Evolutionary conservation across 2,329 filamentous ascomycete genomes (phyloP).

Genomic region (Diaporthe destruens): DNA sequence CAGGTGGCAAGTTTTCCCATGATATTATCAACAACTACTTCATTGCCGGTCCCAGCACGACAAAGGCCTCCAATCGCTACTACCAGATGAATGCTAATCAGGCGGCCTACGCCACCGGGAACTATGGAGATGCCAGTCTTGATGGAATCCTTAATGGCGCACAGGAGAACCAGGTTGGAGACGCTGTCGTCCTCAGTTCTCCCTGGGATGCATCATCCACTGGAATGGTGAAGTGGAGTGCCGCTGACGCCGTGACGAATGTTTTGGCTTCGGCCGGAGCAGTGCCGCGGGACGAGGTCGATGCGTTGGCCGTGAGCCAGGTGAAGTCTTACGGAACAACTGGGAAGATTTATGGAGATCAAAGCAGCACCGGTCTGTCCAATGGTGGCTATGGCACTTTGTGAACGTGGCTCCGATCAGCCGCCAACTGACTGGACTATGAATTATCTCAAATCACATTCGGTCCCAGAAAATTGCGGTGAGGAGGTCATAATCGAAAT

Average conservation of each 20-base stretch:
- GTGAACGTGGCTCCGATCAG: neutral
- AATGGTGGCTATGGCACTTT: slow-evolving; percentile 48
- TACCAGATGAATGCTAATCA: slow-evolving; percentile 58
- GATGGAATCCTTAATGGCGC: slow-evolving; percentile 43
- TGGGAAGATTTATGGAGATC: slow-evolving; percentile 45
- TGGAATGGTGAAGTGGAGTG: slow-evolving; percentile 47
- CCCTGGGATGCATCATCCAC: slow-evolving; percentile 45
- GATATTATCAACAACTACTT: slow-evolving; percentile 61
- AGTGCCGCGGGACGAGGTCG: slow-evolving; percentile 48
- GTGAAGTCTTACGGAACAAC: slow-evolving; percentile 44
- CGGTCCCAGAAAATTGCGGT: no score
- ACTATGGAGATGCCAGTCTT: slow-evolving; percentile 53
- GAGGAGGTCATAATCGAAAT: no score
- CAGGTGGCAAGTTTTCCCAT: slow-evolving; percentile 42
- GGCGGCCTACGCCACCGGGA: slow-evolving; percentile 56
- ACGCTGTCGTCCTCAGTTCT: slow-evolving; percentile 37
- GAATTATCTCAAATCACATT: no score
- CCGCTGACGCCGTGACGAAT: slow-evolving; percentile 52
- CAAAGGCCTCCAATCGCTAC: slow-evolving; percentile 54
- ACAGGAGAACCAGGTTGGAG: slow-evolving; percentile 39
- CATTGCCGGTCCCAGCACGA: slow-evolving; percentile 57
- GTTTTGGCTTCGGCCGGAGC: slow-evolving; percentile 55
- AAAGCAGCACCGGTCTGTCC: slow-evolving; percentile 45
- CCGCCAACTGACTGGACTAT: neutral
- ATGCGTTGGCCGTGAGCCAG: slow-evolving; percentile 46